Evolutionary conservation across 139 green algal species (phyloP).

Genomic region (Auxenochlorella pyrenoidosa): DNA sequence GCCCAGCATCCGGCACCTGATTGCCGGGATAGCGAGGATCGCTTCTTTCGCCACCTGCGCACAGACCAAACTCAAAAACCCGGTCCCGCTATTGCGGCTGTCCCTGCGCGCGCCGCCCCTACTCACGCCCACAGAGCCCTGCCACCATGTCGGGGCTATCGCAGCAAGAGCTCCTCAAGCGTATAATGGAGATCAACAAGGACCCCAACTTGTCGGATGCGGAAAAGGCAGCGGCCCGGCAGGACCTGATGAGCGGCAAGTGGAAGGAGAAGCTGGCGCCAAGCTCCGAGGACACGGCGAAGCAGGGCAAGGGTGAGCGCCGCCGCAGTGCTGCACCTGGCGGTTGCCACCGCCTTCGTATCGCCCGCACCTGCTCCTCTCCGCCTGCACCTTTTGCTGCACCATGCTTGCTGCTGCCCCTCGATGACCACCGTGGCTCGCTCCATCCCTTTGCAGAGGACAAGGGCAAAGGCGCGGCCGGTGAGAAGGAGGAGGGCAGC

Average conservation of each 20-base stretch:
- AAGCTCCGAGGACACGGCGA: not conserved
- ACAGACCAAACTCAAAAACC: too few relatives aligned
- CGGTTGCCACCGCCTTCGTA: not conserved
- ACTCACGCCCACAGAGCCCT: too few relatives aligned
- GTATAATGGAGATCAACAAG: slow-evolving; percentile 79
- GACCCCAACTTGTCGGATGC: slow-evolving; percentile 80
- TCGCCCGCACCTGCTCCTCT: not conserved
- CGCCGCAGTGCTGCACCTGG: not conserved
- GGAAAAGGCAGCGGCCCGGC: slow-evolving; percentile 83
- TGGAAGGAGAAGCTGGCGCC: slow-evolving; percentile 45
- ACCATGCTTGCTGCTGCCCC: not conserved
- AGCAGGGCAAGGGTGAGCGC: slow-evolving; percentile 12
- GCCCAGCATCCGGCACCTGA: too few relatives aligned
- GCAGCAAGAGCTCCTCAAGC: slow-evolving; percentile 53
- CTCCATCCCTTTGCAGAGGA: not conserved
- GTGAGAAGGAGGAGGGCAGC: not conserved
- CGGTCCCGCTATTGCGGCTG: too few relatives aligned
- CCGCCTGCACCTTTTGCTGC: not conserved
- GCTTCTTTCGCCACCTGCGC: too few relatives aligned
- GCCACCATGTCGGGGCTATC: slow-evolving; percentile 9
- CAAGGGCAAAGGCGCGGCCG: slow-evolving; percentile 39
- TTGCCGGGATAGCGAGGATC: too few relatives aligned
- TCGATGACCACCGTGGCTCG: not conserved
- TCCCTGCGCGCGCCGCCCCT: too few relatives aligned
- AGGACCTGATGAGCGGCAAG: slow-evolving; percentile 79